Base-by-base conservation (phyloP, 1,284 basidiomycete genomes). In the Ceratobasidium sp. region DNA sequence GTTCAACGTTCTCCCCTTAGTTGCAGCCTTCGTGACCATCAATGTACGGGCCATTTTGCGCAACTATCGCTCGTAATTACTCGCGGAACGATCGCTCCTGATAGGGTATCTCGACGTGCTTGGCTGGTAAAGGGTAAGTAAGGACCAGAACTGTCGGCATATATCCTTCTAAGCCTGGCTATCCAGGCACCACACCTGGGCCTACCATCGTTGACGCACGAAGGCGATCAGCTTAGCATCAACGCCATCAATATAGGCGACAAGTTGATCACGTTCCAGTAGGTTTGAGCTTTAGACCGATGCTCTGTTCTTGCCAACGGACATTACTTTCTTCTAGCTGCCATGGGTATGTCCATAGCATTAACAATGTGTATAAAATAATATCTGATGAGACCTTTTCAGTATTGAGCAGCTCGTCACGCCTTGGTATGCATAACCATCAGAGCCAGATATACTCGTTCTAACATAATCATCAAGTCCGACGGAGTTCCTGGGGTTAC, bases 211-310 rank as follows among this genome's bases (percentile, higher is more conserved):
- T 52, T 7, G 64, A 45, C 20, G 57, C n/a, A 60, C 22, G 65
- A 69, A 62, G 70, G 70, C 22, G 70, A 71, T 42, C 65, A 71
- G 31, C 50, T 71, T 7, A 54, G 42, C 22, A 53, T 71, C 25
- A 70, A 50, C 7, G 50, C 68, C 8, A 53, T 67, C 17, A 68
- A 70, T 32, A 68, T 57, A 22, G 43, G 64, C 5, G 60, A 65
- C 29, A 62, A 57, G 29, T 42, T 42, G 15, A 60, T 65, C 12
- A 70, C 69, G 0, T 50, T 68, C 12, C 69, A 70, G 45, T 64
- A 25, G 31, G 43, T 52, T 50, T 1, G 8, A 8, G 15, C 25
- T 32, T 32, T 68, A 20, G 12, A 7, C 20, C 20, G 29, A 2
- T 31, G 20, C 0, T 1, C 8, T 53, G 8, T 45, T 38, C 20